Percentiles rank a stretch among this genome's conserved stretches.
phyloP scores from a whole-genome alignment of 306 rosid genomes.

The Rosa lucieae region DNA sequence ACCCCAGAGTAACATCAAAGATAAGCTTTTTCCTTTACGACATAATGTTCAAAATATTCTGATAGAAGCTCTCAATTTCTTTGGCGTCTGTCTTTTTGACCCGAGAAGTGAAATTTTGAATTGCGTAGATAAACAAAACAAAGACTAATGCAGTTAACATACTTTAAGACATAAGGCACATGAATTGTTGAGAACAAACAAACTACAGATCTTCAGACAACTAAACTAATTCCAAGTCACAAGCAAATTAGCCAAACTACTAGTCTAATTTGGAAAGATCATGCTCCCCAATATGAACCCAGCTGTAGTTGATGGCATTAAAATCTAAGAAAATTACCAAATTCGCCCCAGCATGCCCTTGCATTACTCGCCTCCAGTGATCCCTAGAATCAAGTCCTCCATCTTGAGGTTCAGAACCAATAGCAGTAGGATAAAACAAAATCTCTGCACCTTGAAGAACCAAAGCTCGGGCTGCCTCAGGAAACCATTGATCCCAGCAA shows the following conservation, averaged over 20 bases:
- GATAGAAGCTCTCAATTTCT: neutral
- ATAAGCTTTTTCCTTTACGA: neutral
- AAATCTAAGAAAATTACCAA: constrained; percentile 44
- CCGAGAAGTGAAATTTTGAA: neutral
- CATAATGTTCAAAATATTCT: neutral
- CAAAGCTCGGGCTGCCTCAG: constrained; percentile 95
- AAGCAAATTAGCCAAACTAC: neutral
- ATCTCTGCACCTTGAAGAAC: constrained; percentile 98
- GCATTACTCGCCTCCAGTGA: constrained; percentile 96
- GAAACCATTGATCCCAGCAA: constrained; percentile 99
- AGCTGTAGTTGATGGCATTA: no score
- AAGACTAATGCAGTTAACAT: neutral
- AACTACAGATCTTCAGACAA: neutral
- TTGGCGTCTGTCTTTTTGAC: neutral
- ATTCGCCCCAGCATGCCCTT: constrained; percentile 98
- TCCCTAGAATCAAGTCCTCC: constrained; percentile 76
- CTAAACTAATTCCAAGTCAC: neutral
- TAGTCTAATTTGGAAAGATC: neutral
- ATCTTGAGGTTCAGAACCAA: constrained; percentile 97
- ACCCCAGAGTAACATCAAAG: neutral
- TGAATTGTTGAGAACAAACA: neutral
- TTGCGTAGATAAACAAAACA: neutral
- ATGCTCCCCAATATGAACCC: no score
- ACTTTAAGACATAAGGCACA: neutral
- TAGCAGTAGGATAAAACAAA: constrained; percentile 93